phyloP scores from a whole-genome alignment of 1,284 basidiomycete genomes.

The Peniophora sp. region DNA sequence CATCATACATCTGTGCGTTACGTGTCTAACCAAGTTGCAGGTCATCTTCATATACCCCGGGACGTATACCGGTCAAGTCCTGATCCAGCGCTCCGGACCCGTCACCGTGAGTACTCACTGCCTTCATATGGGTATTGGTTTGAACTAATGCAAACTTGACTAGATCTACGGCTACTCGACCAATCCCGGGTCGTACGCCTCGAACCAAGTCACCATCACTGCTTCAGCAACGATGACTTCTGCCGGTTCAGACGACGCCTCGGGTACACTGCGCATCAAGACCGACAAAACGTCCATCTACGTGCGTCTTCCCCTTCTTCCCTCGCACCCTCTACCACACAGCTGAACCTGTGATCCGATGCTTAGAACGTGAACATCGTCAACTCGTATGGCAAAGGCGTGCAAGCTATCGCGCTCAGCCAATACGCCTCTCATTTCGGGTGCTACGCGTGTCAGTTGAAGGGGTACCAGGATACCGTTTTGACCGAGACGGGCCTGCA shows the following conservation, averaged over 20 bases:
- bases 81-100: slow-evolving; percentile 33
- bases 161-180: slow-evolving; percentile 42
- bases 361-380: slow-evolving; percentile 39
- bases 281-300: slow-evolving; percentile 45
- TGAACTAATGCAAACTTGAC: neutral
- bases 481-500: slow-evolving; percentile 35
- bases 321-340: too few relatives aligned
- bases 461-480: slow-evolving; percentile 41
- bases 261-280: slow-evolving; percentile 46
- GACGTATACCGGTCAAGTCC: slow-evolving; percentile 45
- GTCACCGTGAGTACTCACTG: slow-evolving; percentile 16
- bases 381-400: slow-evolving; percentile 42
- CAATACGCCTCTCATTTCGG: slow-evolving; percentile 43
- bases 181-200: slow-evolving; percentile 24
- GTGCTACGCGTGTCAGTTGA: slow-evolving; percentile 43
- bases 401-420: slow-evolving; percentile 47
- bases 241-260: slow-evolving; percentile 45
- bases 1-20: too few relatives aligned
- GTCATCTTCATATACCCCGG: slow-evolving; percentile 49
- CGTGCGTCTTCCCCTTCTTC: neutral
- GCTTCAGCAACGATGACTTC: slow-evolving; percentile 30
- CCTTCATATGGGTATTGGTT: slow-evolving; percentile 9
- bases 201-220: slow-evolving; percentile 35
- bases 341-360: too few relatives aligned
- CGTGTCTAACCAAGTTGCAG: slow-evolving; percentile 19